phyloP scores from a whole-genome alignment of 129 eudicot genomes.

The Artemisia argyi region DNA sequence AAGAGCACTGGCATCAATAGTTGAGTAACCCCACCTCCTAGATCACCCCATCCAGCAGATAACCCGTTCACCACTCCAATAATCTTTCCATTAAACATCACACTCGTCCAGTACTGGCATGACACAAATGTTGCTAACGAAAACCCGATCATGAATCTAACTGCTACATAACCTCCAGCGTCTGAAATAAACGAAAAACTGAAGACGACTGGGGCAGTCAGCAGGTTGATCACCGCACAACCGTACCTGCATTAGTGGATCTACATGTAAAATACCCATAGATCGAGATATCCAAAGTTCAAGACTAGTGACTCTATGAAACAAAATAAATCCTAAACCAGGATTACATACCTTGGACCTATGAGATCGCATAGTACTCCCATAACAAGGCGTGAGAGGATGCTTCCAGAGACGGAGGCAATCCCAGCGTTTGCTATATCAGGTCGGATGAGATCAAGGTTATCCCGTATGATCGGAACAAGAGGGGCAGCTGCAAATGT shows the following conservation, averaged over 20 bases:
- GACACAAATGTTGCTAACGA: not conserved
- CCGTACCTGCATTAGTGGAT: conserved; percentile 33
- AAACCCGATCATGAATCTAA: conserved; percentile 46
- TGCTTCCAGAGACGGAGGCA: conserved; percentile 39
- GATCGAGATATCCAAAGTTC: no score
- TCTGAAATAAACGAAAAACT: conserved; percentile 26
- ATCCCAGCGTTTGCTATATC: conserved; percentile 10
- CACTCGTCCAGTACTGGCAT: conserved; percentile 42
- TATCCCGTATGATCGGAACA: conserved; percentile 41
- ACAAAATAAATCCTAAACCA: no score
- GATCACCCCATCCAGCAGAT: conserved; percentile 57
- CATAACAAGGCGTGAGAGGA: conserved; percentile 51
- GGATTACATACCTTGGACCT: not conserved
- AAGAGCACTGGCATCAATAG: conserved; percentile 43
- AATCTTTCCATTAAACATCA: conserved; percentile 48
- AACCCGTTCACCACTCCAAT: conserved; percentile 53
- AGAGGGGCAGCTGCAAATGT: conserved; percentile 42
- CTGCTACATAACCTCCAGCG: conserved; percentile 36
- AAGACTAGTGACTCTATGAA: no score
- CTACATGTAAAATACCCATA: not conserved
- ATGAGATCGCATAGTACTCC: conserved; percentile 35
- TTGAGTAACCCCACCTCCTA: conserved; percentile 48
- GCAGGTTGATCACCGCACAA: conserved; percentile 33
- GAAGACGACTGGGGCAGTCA: conserved; percentile 24
- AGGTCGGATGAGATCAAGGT: conserved; percentile 31